A percentile compares a stretch with the other conserved stretches of the same genome.
phyloP scores from a whole-genome alignment of 2,329 filamentous ascomycete species.

The Zalaria sp. region DNA sequence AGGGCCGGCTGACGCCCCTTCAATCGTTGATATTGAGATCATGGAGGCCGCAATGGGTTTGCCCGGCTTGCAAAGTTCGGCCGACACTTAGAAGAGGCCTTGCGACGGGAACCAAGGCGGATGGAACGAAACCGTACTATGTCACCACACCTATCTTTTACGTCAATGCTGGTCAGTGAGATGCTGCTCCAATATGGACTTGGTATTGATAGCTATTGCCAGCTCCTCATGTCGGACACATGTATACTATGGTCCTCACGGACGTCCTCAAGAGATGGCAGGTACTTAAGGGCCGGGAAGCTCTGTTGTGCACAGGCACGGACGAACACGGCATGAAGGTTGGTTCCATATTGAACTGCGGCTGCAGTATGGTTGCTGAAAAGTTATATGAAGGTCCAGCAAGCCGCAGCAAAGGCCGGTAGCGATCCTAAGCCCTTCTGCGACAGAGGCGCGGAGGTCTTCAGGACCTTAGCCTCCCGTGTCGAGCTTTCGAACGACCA shows the following conservation, averaged over 20 bases:
- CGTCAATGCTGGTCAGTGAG: constrained; percentile 69
- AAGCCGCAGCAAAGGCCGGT: constrained; percentile 58
- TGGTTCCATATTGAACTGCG: constrained; percentile 2
- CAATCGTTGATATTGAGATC: constrained; percentile 17
- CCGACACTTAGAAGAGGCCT: constrained; percentile 1
- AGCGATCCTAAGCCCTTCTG: constrained; percentile 73
- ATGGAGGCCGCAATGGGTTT: constrained; percentile 22
- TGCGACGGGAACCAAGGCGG: constrained; percentile 6
- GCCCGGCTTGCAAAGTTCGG: constrained; percentile 5
- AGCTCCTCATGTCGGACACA: constrained; percentile 89
- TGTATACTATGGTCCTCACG: constrained; percentile 83
- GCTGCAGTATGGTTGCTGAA: background rate
- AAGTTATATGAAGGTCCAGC: constrained; percentile 51
- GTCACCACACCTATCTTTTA: constrained; percentile 97
- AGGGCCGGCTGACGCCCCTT: constrained; percentile 14
- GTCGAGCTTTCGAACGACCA: constrained; percentile 63
- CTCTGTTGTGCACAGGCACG: constrained; percentile 76
- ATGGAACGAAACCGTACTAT: constrained; percentile 65
- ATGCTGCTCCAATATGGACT: background rate
- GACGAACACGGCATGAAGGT: constrained; percentile 95
- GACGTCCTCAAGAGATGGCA: constrained; percentile 93
- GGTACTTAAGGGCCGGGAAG: constrained; percentile 53
- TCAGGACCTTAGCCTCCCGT: constrained; percentile 56
- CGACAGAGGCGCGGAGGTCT: constrained; percentile 68
- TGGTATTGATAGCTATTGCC: constrained; percentile 2